phyloP scores from a whole-genome alignment of 805 yeast genomes.

The Debaryomyces prosopidis region DNA sequence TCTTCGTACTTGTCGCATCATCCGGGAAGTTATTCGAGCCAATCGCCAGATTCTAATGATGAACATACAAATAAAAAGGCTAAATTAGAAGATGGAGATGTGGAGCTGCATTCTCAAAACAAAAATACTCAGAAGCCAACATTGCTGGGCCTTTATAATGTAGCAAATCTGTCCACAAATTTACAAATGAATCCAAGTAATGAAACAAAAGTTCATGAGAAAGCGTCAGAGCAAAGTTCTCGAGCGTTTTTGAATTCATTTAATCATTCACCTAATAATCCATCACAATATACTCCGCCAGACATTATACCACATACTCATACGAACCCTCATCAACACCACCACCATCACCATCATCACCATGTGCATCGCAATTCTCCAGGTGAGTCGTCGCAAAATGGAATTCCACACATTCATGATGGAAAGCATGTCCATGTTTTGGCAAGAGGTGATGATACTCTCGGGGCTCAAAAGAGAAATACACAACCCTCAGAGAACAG shows the following conservation, averaged over 20 bases:
- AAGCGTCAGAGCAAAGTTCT: no score
- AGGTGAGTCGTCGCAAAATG: neutral
- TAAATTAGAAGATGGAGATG: conserved; percentile 3
- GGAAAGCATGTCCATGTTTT: conserved; percentile 6
- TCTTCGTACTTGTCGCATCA: conserved; percentile 9
- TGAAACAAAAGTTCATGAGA: no score
- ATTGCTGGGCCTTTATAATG: neutral
- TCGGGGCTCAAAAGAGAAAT: no score
- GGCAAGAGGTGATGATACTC: neutral
- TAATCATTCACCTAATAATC: neutral
- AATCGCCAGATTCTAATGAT: neutral
- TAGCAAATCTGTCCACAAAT: neutral
- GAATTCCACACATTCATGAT: conserved; percentile 8
- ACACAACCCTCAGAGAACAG: no score
- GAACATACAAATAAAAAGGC: conserved; percentile 6
- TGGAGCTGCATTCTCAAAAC: conserved; percentile 1
- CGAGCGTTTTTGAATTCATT: no score
- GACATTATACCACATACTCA: neutral
- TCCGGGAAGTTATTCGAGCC: neutral
- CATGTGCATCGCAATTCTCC: neutral
- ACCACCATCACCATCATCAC: conserved; percentile 10
- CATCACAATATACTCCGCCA: neutral
- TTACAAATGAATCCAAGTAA: no score
- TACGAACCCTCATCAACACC: conserved; percentile 1
- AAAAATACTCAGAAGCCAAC: neutral